Base-by-base conservation (phyloP, 257 asterid genomes). In the Voacanga thouarsii region DNA sequence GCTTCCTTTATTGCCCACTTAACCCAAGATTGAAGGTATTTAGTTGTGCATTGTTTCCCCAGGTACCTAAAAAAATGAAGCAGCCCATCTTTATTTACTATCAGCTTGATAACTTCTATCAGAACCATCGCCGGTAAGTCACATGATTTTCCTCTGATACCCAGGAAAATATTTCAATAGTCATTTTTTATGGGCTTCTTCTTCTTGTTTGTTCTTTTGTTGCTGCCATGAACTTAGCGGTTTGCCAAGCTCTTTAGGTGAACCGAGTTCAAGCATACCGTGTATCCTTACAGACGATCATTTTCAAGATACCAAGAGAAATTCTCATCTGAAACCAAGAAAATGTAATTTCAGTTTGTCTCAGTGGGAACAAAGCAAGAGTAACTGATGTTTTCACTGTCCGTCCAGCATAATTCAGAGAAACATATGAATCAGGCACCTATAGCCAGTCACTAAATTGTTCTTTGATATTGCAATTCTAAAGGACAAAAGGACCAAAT, bases 101-200 rank as follows among this genome's bases (percentile, higher is more conserved):
- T 80, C 96, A 94, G 85, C 94, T 94, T 1, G 93, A 89, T 68
- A 79, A 90, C 81, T 94, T 89, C 90, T 92, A 89, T 81, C 98
- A 94, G 79, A 94, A 92, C 77, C 97, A 94, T 86, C 97, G 97
- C n/a, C 82, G 98, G 97, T 92, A 76, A 33, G 80, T 87, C 72
- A 45, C 71, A 7, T 63, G 14, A 67, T 65, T 74, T 75, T 23
- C 21, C 41, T 10, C 39, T 61, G 21, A 11, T 57, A 23, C 65
- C 65, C 65, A 6, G 3, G 55, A 49, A 26, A 23, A 6, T 6
- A 45, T 41, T 16, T 23, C 26, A 14, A 3, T 69, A 33, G 37
- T 41, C 1, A 37, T 45, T 26, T 53, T 30, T 26, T 18, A 8
- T 26, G n/a, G 53, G 14, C 6, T 12, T 19, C 11, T 39, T n/a